phyloP scores from a whole-genome alignment of 225 moss, liverwort and hornwort genomes.

The Pleurozium schreberi region DNA sequence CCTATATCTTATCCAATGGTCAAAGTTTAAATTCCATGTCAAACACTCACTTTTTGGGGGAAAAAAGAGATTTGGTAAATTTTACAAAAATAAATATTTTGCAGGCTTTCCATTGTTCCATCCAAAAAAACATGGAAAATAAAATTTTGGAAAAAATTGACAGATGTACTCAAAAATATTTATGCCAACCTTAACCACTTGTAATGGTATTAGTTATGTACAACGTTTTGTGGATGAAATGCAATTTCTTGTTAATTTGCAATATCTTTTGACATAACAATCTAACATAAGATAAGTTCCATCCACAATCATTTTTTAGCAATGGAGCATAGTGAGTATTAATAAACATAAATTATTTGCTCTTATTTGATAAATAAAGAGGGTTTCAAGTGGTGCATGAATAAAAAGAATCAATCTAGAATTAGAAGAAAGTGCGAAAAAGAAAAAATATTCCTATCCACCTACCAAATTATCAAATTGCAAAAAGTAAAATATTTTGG shows the following conservation, averaged over 20 bases:
- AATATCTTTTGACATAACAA: background rate
- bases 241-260: background rate
- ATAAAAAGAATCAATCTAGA: no score
- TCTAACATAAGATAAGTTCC: background rate
- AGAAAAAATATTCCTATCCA: no score
- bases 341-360: background rate
- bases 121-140: no score
- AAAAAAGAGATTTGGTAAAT: rapidly evolving
- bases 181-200: background rate
- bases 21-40: background rate
- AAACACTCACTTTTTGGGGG: background rate
- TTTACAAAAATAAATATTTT: background rate
- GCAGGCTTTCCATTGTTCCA: no score
- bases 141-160: no score
- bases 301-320: background rate
- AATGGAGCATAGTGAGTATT: background rate
- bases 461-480: no score
- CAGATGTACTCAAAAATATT: background rate
- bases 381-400: no score
- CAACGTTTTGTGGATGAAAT: background rate
- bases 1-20: background rate
- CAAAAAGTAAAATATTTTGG: no score
- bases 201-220: background rate
- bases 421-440: no score
- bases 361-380: background rate